Conservation (phyloP, 2,329 filamentous ascomycete species). For the Dendrostoma leiphaemia region DNA sequence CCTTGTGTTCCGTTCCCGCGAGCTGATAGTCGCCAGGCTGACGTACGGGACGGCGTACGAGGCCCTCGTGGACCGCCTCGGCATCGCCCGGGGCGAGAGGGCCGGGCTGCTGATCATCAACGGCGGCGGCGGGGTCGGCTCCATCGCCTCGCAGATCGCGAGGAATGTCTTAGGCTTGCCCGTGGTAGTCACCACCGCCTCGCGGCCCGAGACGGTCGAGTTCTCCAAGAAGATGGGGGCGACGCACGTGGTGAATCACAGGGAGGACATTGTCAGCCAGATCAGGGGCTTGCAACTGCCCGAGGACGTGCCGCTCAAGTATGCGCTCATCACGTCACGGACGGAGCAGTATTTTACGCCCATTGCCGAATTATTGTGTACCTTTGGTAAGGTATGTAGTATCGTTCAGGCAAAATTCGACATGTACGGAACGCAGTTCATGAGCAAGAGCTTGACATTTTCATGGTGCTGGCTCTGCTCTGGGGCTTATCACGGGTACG, state of each 20-base stretch:
- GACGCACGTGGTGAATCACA: constrained; percentile 42
- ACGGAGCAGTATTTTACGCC: constrained; percentile 39
- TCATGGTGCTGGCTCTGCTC: constrained; percentile 40
- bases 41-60: constrained; percentile 43
- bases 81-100: constrained; percentile 25
- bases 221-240: constrained; percentile 40
- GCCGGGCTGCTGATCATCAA: constrained; percentile 43
- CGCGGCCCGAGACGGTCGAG: constrained; percentile 35
- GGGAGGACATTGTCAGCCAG: constrained; percentile 36
- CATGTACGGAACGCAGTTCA: constrained; percentile 44
- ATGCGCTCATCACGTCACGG: constrained; percentile 40
- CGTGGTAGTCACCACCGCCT: constrained; percentile 42
- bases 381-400: constrained; percentile 43
- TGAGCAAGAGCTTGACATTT: constrained; percentile 42
- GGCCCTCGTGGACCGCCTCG: constrained; percentile 39
- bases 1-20: too few relatives aligned
- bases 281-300: constrained; percentile 32
- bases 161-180: constrained; percentile 36
- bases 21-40: too few relatives aligned
- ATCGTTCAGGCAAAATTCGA: constrained; percentile 42
- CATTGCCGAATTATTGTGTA: constrained; percentile 36
- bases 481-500: constrained; percentile 34
- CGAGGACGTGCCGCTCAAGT: constrained; percentile 34
- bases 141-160: constrained; percentile 42
- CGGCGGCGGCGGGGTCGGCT: constrained; percentile 43